These are phyloP conservation scores for Fraxinus ornus DNA, from an alignment of 305 asterid genomes.

Conservation along the genomic window DNA sequence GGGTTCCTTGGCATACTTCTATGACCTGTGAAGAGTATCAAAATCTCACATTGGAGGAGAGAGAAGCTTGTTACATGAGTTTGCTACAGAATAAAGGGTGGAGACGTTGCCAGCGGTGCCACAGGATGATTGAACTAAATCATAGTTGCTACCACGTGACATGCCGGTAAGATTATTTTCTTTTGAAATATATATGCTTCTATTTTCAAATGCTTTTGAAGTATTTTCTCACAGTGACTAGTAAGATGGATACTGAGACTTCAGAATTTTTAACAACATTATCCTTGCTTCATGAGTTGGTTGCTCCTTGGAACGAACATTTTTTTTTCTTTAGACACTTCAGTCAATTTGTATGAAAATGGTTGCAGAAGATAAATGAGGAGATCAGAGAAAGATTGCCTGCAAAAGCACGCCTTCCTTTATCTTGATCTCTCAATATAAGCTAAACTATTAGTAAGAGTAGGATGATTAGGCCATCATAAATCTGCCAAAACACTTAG, in stretches of 20 bases:
- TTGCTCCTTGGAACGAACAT: background rate
- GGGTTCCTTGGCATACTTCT: slow-evolving; percentile 87
- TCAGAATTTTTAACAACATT: background rate
- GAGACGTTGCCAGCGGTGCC: slow-evolving; percentile 71
- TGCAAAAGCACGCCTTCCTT: background rate
- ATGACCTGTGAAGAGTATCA: slow-evolving; percentile 76
- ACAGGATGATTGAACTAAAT: slow-evolving; percentile 59
- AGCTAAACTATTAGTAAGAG: background rate
- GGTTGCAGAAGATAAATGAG: background rate
- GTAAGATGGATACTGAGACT: background rate
- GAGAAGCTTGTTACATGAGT: slow-evolving; percentile 48
- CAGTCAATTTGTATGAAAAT: background rate
- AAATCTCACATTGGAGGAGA: slow-evolving; percentile 56
- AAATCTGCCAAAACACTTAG: background rate
- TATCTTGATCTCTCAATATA: background rate
- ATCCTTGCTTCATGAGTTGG: background rate
- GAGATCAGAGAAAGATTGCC: background rate
- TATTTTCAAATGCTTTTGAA: background rate
- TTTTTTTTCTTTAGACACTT: background rate
- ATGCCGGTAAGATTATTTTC: slow-evolving; percentile 56
- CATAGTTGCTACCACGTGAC: slow-evolving; percentile 77
- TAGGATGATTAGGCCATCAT: background rate
- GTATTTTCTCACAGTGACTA: background rate
- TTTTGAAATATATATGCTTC: background rate
- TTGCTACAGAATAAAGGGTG: slow-evolving; percentile 51